Evolutionary conservation across 495 filamentous ascomycete species (phyloP), one percentile per base, ranked within the genome.

Genomic region (Chlorociboria aeruginascens): DNA sequence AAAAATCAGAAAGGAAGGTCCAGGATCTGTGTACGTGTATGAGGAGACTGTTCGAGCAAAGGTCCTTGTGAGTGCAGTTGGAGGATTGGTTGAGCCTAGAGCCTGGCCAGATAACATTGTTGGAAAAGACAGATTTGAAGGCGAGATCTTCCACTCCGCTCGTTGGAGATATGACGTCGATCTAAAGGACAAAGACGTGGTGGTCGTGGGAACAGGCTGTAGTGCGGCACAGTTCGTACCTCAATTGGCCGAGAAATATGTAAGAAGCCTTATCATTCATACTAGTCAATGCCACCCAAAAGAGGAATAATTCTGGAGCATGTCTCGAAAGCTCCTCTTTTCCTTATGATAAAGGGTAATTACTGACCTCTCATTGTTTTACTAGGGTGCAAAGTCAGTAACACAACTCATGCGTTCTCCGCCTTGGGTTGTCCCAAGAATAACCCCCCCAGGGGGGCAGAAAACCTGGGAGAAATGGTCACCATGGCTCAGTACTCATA

Each of bases 351-450:
- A 25, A 25, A 25, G 20, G 20, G 20, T 25, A 1, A 25, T 25
- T 1, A 25, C 4, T 25, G 4, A 25, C 4, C 20, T 25, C 20
- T 25, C 20, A 4, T 2, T 25, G n/a, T 25, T 4, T 25, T 25
- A 25, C 20, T 25, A 25, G 20, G 58, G 54, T 25, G 74, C 69
- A 30, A 78, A 72, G 55, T 79, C 73, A 8, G 68, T 82, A 6
- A 78, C 74, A 0, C 79, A 83, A 41, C 43, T 83, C 28, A 79
- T 82, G 72, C 59, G 80, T 8, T 73, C 72, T 20, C 75, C 79
- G 14, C 80, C 78, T 7, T 83, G 79, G 79, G 68, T 82, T 0
- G 63, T 66, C 2, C 68, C 72, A 8, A 53, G 59, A 30, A 42
- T 53, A 29, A 42, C 52, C n/a, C 63, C 66, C 45, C 63, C 64